phyloP scores from a whole-genome alignment of 1,139 yeast genomes.

The Yamadazyma triangularis region DNA sequence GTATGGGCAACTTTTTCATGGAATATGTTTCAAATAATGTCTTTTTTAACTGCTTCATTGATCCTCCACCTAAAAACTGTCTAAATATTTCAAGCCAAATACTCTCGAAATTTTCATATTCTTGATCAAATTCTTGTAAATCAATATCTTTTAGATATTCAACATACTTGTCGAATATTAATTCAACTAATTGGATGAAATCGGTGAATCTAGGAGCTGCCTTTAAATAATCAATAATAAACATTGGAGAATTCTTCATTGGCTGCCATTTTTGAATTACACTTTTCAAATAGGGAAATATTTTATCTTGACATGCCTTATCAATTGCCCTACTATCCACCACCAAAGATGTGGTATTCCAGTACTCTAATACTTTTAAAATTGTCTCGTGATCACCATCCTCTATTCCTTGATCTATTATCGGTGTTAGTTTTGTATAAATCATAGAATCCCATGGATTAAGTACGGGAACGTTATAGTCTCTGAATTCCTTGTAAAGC shows the following conservation, averaged over 20 bases:
- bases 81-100: slow-evolving; percentile 10
- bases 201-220: slow-evolving; percentile 1
- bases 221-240: slow-evolving; percentile 9
- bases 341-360: slow-evolving; percentile 4
- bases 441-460: slow-evolving; percentile 13
- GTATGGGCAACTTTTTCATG: not conserved
- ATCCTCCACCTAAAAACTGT: slow-evolving; percentile 5
- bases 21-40: slow-evolving; percentile 2
- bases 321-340: slow-evolving; percentile 4
- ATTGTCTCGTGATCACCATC: slow-evolving; percentile 4
- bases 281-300: slow-evolving; percentile 7
- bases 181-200: slow-evolving; percentile 5
- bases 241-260: slow-evolving; percentile 7
- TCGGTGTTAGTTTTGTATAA: slow-evolving; percentile 5
- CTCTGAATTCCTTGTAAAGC: slow-evolving; percentile 5
- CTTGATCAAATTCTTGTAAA: slow-evolving; percentile 2
- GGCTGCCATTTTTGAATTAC: slow-evolving; percentile 7
- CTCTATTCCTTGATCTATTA: not conserved
- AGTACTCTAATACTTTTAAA: slow-evolving; percentile 6
- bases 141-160: slow-evolving; percentile 4
- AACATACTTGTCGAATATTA: slow-evolving; percentile 7
- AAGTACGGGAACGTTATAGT: slow-evolving; percentile 4
- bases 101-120: slow-evolving; percentile 2
- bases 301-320: slow-evolving; percentile 6
- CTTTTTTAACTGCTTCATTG: slow-evolving; percentile 1